phyloP scores from a whole-genome alignment of 1,139 yeast genomes.

The Dujonia santamariae region DNA sequence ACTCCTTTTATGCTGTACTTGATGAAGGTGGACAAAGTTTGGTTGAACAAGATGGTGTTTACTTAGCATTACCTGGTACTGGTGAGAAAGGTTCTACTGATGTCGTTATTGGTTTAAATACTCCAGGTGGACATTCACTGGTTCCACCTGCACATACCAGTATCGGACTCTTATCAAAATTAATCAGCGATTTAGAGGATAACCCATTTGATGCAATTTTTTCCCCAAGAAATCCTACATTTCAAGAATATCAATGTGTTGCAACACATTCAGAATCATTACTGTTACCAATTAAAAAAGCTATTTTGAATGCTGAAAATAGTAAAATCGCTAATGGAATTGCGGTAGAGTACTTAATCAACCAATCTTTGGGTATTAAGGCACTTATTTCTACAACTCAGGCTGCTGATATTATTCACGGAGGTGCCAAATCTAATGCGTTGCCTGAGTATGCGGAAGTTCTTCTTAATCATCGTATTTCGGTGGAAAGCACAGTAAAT shows the following conservation, averaged over 20 bases:
- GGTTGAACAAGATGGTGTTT: constrained; percentile 34
- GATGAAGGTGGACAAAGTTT: constrained; percentile 41
- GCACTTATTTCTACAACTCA: constrained; percentile 32
- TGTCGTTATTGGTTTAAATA: constrained; percentile 27
- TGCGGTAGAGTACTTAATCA: constrained; percentile 16
- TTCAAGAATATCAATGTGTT: constrained; percentile 34
- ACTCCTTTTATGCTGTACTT: constrained; percentile 34
- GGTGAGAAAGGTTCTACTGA: constrained; percentile 42
- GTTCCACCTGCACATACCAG: constrained; percentile 44
- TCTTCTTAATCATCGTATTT: constrained; percentile 30
- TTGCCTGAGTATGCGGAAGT: constrained; percentile 30
- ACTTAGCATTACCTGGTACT: constrained; percentile 51
- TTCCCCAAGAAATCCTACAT: constrained; percentile 37
- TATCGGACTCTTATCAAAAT: constrained; percentile 38
- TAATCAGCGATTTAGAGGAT: constrained; percentile 32
- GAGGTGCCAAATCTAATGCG: constrained; percentile 36
- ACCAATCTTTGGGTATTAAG: constrained; percentile 14
- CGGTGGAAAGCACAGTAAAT: constrained; percentile 25
- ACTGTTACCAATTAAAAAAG: constrained; percentile 15
- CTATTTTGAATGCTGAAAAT: constrained; percentile 25
- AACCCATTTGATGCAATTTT: constrained; percentile 30
- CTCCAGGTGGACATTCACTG: constrained; percentile 48
- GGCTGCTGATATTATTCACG: constrained; percentile 29
- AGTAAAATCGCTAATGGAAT: constrained; percentile 23
- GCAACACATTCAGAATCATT: constrained; percentile 31